phyloP scores from a whole-genome alignment of 1,284 basidiomycete genomes.

The Phlebopus sp. region DNA sequence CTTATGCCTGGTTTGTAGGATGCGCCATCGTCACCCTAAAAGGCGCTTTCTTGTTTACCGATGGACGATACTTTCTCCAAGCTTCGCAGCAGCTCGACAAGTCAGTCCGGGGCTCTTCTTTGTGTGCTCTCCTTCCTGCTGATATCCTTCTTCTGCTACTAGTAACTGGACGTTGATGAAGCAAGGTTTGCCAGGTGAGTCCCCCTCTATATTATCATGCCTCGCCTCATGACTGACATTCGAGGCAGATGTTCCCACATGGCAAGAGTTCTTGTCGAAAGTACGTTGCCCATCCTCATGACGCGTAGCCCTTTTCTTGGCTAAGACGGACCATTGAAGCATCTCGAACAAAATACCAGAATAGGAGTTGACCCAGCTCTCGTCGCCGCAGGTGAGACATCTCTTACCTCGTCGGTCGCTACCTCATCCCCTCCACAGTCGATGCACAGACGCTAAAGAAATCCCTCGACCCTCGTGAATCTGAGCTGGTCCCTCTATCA shows the following conservation, averaged over 20 bases:
- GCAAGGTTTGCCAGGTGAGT: conserved; percentile 71
- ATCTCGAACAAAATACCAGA: conserved; percentile 56
- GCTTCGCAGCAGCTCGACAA: conserved; percentile 86
- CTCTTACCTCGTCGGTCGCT: conserved; percentile 1
- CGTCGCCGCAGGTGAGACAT: conserved; percentile 59
- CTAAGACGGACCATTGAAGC: conserved; percentile 37
- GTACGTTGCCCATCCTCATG: conserved; percentile 35
- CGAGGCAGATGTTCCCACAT: conserved; percentile 77
- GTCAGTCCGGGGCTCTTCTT: conserved; percentile 40
- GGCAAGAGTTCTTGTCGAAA: conserved; percentile 83
- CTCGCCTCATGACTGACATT: conserved; percentile 6
- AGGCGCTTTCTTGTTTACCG: conserved; percentile 82
- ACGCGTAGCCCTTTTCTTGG: not conserved
- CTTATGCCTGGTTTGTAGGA: conserved; percentile 41
- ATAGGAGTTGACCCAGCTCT: conserved; percentile 84
- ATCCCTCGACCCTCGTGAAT: conserved; percentile 48
- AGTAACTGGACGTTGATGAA: conserved; percentile 95
- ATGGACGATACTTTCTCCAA: conserved; percentile 93
- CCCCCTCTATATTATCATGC: not conserved
- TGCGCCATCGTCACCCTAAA: conserved; percentile 77
- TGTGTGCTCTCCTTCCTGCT: not conserved
- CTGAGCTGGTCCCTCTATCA: conserved; percentile 60
- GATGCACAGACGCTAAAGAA: conserved; percentile 59
- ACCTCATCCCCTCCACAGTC: conserved; percentile 34
- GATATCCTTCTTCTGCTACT: not conserved